These are phyloP conservation scores for Botrytis deweyae DNA, from an alignment of 2,329 filamentous ascomycete species.

Conservation along the genomic window DNA sequence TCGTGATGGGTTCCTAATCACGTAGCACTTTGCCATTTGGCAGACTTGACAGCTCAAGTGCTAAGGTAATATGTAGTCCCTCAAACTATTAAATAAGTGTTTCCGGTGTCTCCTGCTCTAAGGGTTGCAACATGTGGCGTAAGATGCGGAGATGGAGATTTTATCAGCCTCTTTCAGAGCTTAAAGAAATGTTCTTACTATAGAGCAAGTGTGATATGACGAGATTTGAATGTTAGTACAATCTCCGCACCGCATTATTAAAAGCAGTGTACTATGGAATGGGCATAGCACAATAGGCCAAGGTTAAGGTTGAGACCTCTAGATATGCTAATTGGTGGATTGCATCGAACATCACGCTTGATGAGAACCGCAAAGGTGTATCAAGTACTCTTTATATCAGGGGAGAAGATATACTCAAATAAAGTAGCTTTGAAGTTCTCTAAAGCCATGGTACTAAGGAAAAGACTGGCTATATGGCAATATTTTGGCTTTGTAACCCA, in stretches of 20 bases:
- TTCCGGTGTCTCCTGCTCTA: no score
- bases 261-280: fast-evolving
- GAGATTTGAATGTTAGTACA: background rate
- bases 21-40: no score
- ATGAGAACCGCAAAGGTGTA: background rate
- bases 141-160: no score
- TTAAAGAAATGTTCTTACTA: no score
- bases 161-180: no score
- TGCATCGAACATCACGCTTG: background rate
- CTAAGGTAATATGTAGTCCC: no score
- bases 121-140: no score
- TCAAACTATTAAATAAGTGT: no score
- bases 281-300: background rate
- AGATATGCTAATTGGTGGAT: no score
- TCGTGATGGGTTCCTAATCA: no score
- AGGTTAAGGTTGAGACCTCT: background rate
- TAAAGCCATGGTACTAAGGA: background rate
- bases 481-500: background rate
- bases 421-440: background rate
- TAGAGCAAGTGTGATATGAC: background rate
- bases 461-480: background rate
- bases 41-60: no score
- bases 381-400: background rate
- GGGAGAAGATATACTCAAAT: background rate
- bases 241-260: background rate